Evolutionary conservation across 2,329 filamentous ascomycete species (phyloP), one percentile per base, ranked within the genome.

Genomic region (Aspergillus fumigatiaffinis): DNA sequence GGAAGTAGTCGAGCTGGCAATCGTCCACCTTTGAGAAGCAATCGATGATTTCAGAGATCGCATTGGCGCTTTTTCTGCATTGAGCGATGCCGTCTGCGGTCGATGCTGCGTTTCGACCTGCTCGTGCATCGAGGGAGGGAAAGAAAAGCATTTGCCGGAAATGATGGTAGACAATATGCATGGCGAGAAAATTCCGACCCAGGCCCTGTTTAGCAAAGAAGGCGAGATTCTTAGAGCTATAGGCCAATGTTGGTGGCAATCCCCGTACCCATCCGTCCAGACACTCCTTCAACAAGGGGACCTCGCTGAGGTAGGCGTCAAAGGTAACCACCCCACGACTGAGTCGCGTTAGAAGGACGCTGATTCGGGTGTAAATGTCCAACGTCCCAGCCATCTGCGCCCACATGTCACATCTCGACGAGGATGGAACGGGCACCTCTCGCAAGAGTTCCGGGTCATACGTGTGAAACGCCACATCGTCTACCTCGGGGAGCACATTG

Each of bases 101-200:
- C 1, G 38, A n/a, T 12, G 28, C 29, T 50, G 23, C 53, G 7
- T 51, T 44, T 12, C 38, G 38, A 10, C 47, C 35, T 12, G 53
- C 51, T n/a, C 49, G 56, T 3, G 60, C 54, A 23, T 63, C 54
- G 2, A 67, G 53, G 17, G 65, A 66, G 2, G 63, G 65, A 29
- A 66, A 67, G 25, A 63, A 60, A 4, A 67, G 59, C 57, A 67
- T 65, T 38, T 67, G 63, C 5, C 56, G 57, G 29, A 66, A 64
- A 41, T 66, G 64, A 23, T 63, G 57, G 50, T 58, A 62, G 1
- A 59, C 62, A 49, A 66, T 63, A 51, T 66, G 64, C 64, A 66
- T 66, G 7, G 62, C 54, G 8, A 66, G 47, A 28, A 65, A 66
- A 0, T 61, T 65, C 44, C 60, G 55, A 4, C 65, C 62, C 41